Conservation (phyloP, 2,329 filamentous ascomycete genomes). For the Pezizomycotina sp. region DNA sequence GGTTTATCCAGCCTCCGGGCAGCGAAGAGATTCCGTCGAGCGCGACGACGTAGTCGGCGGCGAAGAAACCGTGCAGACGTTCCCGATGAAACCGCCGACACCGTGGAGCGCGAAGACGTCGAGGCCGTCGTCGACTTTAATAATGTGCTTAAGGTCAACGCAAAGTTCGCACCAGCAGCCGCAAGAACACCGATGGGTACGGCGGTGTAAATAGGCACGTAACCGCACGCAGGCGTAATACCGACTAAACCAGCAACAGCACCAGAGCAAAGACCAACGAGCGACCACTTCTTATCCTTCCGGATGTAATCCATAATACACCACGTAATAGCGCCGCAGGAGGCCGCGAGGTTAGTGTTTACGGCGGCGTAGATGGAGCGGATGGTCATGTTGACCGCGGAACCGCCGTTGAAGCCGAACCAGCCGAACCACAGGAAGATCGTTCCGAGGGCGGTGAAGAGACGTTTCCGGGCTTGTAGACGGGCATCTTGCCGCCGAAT, state of each 20-base stretch:
- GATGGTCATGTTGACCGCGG: constrained; percentile 19
- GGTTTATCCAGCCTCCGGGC: constrained; percentile 36
- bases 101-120: constrained; percentile 46
- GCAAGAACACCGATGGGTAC: constrained; percentile 39
- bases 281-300: constrained; percentile 35
- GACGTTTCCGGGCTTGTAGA: constrained; percentile 43
- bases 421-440: constrained; percentile 49
- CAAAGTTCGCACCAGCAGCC: constrained; percentile 33
- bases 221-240: constrained; percentile 43
- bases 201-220: constrained; percentile 37
- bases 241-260: constrained; percentile 42
- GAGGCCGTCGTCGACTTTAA: constrained; percentile 41
- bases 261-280: constrained; percentile 39
- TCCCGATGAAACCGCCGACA: constrained; percentile 42
- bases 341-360: constrained; percentile 43
- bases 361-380: constrained; percentile 38
- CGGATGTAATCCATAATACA: constrained; percentile 37
- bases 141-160: constrained; percentile 36
- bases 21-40: constrained; percentile 37
- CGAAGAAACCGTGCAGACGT: constrained; percentile 44
- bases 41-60: constrained; percentile 34
- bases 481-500: constrained; percentile 29
- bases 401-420: constrained; percentile 37
- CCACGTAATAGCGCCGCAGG: constrained; percentile 39
- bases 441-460: constrained; percentile 47